Conservation (phyloP, 331 rosid genomes). For the Pyrus hybrid region DNA sequence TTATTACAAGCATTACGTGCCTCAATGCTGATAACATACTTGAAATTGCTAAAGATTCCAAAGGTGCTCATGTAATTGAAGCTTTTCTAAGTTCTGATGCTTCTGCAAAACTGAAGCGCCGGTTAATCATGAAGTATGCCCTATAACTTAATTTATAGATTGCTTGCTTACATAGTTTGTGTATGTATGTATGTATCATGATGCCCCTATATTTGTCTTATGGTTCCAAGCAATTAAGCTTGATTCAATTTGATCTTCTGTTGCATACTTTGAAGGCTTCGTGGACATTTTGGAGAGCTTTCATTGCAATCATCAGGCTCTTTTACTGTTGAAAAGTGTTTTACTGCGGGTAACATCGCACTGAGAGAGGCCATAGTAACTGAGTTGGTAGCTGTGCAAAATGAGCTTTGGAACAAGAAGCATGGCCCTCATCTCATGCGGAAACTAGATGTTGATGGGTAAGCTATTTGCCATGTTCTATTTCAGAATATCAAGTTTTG, state of each 20-base stretch:
- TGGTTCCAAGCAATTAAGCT: not conserved
- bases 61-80: conserved; percentile 81
- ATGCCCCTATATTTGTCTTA: not conserved
- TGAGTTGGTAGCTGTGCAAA: conserved; percentile 53
- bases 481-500: conserved; percentile 10
- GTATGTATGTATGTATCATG: not conserved
- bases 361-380: conserved; percentile 74
- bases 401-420: conserved; percentile 74
- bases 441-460: conserved; percentile 83
- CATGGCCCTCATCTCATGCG: conserved; percentile 78
- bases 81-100: conserved; percentile 70
- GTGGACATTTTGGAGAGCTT: conserved; percentile 73
- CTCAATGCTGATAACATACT: conserved; percentile 53
- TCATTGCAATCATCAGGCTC: conserved; percentile 60
- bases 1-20: conserved; percentile 49
- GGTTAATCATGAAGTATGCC: conserved; percentile 63
- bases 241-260: not conserved
- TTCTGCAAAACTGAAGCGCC: conserved; percentile 60
- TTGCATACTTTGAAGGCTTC: conserved; percentile 45
- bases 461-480: conserved; percentile 19
- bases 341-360: conserved; percentile 51
- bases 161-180: conserved; percentile 3
- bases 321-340: conserved; percentile 78
- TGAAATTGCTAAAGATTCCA: conserved; percentile 52
- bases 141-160: conserved; percentile 12